These are phyloP conservation scores for Morella rubra DNA, from an alignment of 306 rosid species.

Conservation along the genomic window DNA sequence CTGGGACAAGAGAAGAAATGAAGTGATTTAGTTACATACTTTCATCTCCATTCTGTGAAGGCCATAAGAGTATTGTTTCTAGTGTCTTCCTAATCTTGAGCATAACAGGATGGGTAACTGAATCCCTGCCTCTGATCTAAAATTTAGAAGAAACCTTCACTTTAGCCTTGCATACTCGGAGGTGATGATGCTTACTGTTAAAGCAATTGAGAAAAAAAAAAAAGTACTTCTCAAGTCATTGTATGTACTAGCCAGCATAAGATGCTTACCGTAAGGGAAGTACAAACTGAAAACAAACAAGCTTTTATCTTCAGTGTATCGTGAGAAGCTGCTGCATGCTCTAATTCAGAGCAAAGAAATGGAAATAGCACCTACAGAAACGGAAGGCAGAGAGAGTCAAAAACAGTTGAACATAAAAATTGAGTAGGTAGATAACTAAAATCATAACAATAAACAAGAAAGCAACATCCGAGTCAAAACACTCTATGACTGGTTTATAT, in stretches of 20 bases:
- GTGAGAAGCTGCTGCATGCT: conserved; percentile 46
- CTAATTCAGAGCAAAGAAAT: conserved; percentile 49
- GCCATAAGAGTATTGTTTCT: conserved; percentile 70
- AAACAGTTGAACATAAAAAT: conserved; percentile 23
- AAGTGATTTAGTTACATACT: conserved; percentile 36
- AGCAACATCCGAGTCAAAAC: background rate
- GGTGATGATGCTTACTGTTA: conserved; percentile 23
- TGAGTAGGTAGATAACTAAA: background rate
- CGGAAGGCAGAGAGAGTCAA: conserved; percentile 18
- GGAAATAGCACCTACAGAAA: conserved; percentile 69
- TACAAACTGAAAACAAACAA: conserved; percentile 77
- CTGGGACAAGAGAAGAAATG: conserved; percentile 15
- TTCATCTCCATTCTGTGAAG: conserved; percentile 72
- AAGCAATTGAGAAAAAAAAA: conserved; percentile 5
- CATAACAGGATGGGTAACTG: conserved; percentile 62
- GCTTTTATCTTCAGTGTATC: conserved; percentile 59
- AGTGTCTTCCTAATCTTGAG: conserved; percentile 48
- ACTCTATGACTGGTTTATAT: background rate
- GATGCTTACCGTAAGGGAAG: conserved; percentile 73
- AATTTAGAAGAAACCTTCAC: conserved; percentile 30
- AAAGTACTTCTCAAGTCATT: background rate
- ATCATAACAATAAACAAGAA: background rate
- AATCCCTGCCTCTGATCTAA: conserved; percentile 68
- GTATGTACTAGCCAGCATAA: background rate
- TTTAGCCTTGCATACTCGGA: conserved; percentile 21